These are phyloP conservation scores for Blakeslea trispora DNA, from an alignment of 371 early-diverging fungal genomes.

Conservation along the genomic window DNA sequence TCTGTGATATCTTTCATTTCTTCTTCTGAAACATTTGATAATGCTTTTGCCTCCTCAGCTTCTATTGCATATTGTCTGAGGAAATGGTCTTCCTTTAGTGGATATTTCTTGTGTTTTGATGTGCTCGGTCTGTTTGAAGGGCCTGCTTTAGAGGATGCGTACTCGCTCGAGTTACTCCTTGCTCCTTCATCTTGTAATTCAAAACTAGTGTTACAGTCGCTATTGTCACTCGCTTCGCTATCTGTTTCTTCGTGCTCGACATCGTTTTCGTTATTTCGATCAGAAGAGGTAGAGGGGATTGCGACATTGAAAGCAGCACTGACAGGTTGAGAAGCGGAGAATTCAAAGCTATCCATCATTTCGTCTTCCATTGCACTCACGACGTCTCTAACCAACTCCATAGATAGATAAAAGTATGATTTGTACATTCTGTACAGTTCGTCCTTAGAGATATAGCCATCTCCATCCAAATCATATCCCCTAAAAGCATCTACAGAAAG, in stretches of 20 bases:
- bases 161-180: not conserved
- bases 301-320: slow-evolving; percentile 90
- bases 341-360: slow-evolving; percentile 88
- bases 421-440: slow-evolving; percentile 90
- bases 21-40: slow-evolving; percentile 13
- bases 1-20: slow-evolving; percentile 20
- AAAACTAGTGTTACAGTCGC: not conserved
- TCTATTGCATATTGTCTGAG: slow-evolving; percentile 29
- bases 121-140: slow-evolving; percentile 8
- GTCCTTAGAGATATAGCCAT: slow-evolving; percentile 81
- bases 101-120: slow-evolving; percentile 31
- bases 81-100: slow-evolving; percentile 45
- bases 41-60: slow-evolving; percentile 26
- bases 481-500: slow-evolving; percentile 81
- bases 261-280: slow-evolving; percentile 21
- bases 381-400: slow-evolving; percentile 88
- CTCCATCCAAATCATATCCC: slow-evolving; percentile 92
- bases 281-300: slow-evolving; percentile 54
- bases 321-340: slow-evolving; percentile 90
- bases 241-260: slow-evolving; percentile 11
- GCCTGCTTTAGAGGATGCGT: slow-evolving; percentile 12
- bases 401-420: slow-evolving; percentile 86
- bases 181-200: not conserved
- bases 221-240: not conserved
- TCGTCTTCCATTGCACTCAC: slow-evolving; percentile 90